A percentile compares a stretch with the other conserved stretches of the same genome.
phyloP scores from a whole-genome alignment of 1,139 yeast species.

The Protomyces macrosporus region DNA sequence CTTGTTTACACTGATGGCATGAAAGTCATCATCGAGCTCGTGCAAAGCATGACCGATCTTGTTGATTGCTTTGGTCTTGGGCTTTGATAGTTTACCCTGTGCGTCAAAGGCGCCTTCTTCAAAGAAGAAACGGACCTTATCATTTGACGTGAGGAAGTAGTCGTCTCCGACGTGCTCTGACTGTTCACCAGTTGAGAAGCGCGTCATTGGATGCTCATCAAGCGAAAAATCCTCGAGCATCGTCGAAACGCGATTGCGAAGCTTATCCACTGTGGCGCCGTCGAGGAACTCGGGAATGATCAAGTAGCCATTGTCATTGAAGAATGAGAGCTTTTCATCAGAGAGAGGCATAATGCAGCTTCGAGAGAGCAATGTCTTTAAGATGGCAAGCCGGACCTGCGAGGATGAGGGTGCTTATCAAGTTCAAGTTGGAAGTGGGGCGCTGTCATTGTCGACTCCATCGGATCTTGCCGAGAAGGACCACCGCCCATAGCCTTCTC shows the following conservation, averaged over 20 bases:
- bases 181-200: slow-evolving; percentile 55
- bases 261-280: slow-evolving; percentile 41
- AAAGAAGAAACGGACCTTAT: slow-evolving; percentile 64
- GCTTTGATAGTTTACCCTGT: slow-evolving; percentile 49
- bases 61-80: slow-evolving; percentile 58
- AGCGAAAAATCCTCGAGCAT: slow-evolving; percentile 52
- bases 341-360: slow-evolving; percentile 3
- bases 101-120: slow-evolving; percentile 65
- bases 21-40: slow-evolving; percentile 49
- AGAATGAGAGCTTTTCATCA: slow-evolving; percentile 39
- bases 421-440: too few relatives aligned
- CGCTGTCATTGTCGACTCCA: too few relatives aligned
- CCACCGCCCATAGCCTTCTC: too few relatives aligned
- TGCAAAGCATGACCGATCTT: slow-evolving; percentile 80
- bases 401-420: too few relatives aligned
- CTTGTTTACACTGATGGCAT: slow-evolving; percentile 48
- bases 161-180: slow-evolving; percentile 62
- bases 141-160: slow-evolving; percentile 64
- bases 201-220: slow-evolving; percentile 61
- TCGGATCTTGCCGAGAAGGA: too few relatives aligned
- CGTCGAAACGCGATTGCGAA: slow-evolving; percentile 46
- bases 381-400: too few relatives aligned
- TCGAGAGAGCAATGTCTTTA: too few relatives aligned
- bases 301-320: slow-evolving; percentile 57
- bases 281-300: slow-evolving; percentile 55